phyloP scores from a whole-genome alignment of 1,284 basidiomycete species.

The Cutaneotrichosporon sp. region DNA sequence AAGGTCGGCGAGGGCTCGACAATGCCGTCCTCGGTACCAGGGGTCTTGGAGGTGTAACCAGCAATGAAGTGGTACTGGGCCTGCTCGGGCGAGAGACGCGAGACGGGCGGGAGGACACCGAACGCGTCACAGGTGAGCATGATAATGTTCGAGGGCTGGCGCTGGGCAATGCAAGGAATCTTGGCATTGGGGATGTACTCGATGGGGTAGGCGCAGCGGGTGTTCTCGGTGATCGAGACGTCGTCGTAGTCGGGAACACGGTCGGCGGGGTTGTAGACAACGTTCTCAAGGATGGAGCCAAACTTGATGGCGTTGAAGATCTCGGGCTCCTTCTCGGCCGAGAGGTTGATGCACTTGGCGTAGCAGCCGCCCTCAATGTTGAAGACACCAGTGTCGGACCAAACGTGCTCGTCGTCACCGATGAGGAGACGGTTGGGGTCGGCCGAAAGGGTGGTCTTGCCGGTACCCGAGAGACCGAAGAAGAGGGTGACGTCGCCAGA shows the following conservation, averaged over 20 bases:
- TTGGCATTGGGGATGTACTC: slow-evolving; percentile 93
- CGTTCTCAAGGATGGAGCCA: slow-evolving; percentile 97
- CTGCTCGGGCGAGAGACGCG: slow-evolving; percentile 86
- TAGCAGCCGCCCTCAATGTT: slow-evolving; percentile 99
- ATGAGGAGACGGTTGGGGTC: slow-evolving; percentile 87
- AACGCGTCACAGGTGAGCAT: slow-evolving; percentile 98
- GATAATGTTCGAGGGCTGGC: slow-evolving; percentile 84
- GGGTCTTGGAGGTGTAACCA: slow-evolving; percentile 82
- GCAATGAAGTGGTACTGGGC: slow-evolving; percentile 97
- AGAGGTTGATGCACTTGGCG: slow-evolving; percentile 96
- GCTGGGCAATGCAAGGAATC: slow-evolving; percentile 79
- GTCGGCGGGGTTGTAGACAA: slow-evolving; percentile 87
- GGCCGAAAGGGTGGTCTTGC: slow-evolving; percentile 95
- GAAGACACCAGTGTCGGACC: slow-evolving; percentile 97
- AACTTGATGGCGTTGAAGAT: slow-evolving; percentile 94
- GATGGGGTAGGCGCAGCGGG: slow-evolving; percentile 96
- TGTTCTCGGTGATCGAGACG: slow-evolving; percentile 96
- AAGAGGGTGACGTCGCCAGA: slow-evolving; percentile 93
- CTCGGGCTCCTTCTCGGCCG: slow-evolving; percentile 91
- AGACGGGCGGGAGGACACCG: slow-evolving; percentile 94
- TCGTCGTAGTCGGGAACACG: slow-evolving; percentile 95
- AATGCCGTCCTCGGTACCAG: slow-evolving; percentile 97
- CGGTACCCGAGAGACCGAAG: slow-evolving; percentile 97
- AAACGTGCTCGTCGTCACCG: slow-evolving; percentile 97
- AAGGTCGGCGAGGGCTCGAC: slow-evolving; percentile 98